Evolutionary conservation across 441 rosid species (phyloP).

Genomic region (Populus trichocarpa): DNA sequence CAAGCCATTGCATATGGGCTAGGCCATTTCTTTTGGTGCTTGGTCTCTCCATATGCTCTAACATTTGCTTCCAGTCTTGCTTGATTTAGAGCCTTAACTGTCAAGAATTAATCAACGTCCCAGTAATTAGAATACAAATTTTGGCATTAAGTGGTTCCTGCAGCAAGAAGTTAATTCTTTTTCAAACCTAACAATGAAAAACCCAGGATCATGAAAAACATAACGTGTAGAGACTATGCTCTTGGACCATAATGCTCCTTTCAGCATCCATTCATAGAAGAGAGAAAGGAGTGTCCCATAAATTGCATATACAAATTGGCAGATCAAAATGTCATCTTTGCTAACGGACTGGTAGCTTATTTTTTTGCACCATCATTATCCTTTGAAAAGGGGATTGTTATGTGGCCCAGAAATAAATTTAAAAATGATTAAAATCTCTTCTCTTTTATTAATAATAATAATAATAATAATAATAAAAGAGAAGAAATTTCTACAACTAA

Average conservation of each 20-base stretch:
- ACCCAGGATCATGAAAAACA: background rate
- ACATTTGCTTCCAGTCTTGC: slow-evolving; percentile 81
- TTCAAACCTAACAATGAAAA: background rate
- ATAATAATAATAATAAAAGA: too few species aligned
- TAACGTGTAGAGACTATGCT: too few species aligned
- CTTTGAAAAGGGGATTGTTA: too few species aligned
- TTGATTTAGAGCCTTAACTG: slow-evolving; percentile 79
- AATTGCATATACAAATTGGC: background rate
- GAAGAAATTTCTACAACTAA: too few species aligned
- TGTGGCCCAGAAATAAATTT: too few species aligned
- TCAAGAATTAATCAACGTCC: background rate
- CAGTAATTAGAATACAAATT: background rate
- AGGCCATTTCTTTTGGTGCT: slow-evolving; percentile 73
- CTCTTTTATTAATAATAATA: too few species aligned
- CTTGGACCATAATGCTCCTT: background rate
- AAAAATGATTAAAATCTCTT: too few species aligned
- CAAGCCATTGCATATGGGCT: slow-evolving; percentile 66
- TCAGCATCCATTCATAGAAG: background rate
- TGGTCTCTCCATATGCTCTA: slow-evolving; percentile 49
- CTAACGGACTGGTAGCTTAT: too few species aligned
- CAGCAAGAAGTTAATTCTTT: too few species aligned
- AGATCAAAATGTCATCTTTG: too few species aligned
- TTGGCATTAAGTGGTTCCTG: too few species aligned
- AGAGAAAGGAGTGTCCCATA: background rate
- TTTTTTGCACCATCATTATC: too few species aligned